Conservation (phyloP, 2,329 filamentous ascomycete species). For the Ascochyta fabae region DNA sequence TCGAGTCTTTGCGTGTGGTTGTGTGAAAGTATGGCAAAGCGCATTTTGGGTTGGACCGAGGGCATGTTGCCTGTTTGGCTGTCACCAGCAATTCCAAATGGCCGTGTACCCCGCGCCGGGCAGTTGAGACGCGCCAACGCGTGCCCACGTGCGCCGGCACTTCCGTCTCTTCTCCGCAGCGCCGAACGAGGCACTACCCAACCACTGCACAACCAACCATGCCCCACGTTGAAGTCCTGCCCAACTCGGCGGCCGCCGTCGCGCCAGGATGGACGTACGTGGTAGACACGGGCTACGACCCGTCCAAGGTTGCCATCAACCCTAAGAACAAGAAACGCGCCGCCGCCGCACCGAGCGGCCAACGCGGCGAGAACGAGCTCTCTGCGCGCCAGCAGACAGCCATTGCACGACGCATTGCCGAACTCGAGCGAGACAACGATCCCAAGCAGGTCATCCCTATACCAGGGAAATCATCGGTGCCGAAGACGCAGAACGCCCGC, state of each 20-base stretch:
- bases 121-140: conserved; percentile 1
- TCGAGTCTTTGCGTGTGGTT: not conserved
- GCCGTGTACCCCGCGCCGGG: conserved; percentile 7
- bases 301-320: conserved; percentile 60
- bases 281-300: conserved; percentile 71
- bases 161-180: conserved; percentile 10
- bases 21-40: not conserved
- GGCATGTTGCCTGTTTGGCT: conserved; percentile 6
- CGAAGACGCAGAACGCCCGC: conserved; percentile 68
- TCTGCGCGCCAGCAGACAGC: conserved; percentile 84
- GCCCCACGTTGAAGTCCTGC: conserved; percentile 82
- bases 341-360: conserved; percentile 48
- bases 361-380: conserved; percentile 62
- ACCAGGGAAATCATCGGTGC: conserved; percentile 39
- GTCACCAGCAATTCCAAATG: conserved; percentile 12
- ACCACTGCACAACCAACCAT: conserved; percentile 46
- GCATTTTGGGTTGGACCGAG: not conserved
- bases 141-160: conserved; percentile 14
- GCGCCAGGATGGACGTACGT: conserved; percentile 95
- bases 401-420: conserved; percentile 79
- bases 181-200: not conserved
- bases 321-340: conserved; percentile 71
- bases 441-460: conserved; percentile 53
- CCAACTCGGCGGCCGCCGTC: conserved; percentile 68
- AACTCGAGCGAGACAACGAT: conserved; percentile 78